Base-by-base conservation (phyloP, 331 rosid genomes). In the Quercus phellos region DNA sequence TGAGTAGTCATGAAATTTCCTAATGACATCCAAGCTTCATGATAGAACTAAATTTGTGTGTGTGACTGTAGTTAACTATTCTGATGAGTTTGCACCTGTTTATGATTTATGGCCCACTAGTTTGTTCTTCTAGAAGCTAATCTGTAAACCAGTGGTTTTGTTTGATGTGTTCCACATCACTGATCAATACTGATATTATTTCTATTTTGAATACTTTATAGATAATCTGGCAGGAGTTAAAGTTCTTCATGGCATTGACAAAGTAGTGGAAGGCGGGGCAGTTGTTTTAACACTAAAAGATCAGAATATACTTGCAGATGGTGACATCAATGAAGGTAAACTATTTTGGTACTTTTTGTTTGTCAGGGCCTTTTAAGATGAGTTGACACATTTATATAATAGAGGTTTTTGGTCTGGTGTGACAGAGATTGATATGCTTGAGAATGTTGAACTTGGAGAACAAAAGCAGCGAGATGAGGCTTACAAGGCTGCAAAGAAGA, bases 231-330 rank as follows among this genome's bases (percentile, higher is more conserved):
- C 93, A 1, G 98, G 99, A 63, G 88, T 90, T 86, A 94, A 94
- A 91, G 98, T 92, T 77, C 96, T 94, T 77, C 97, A 92, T 82
- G 99, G 98, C 72, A 55, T 94, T 69, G 98, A 94, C 80, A 94
- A 92, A 92, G 98, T 92, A 77, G 83, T 90, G 68, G 96, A 91
- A 84, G 99, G 99, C 1, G 98, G 96, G 43, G 93, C 96, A 16
- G 97, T 94, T 79, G 98, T 94, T 80, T 82, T 94, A 78, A 94
- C 99, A 4, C 94, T 94, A 78, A 94, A 88, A 85, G 99, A 92
- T 91, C 98, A 91, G 85, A 92, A 81, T 19, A 77, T 94, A 82
- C 93, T 92, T 35, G 94, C 98, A 75, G 93, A 82, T 74, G 98
- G 98, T 72, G 94, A 87, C 78, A 12, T 94, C 79, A 94, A 94